Base-by-base conservation (phyloP, 2,329 filamentous ascomycete species). In the Colletotrichum echinochloae region DNA sequence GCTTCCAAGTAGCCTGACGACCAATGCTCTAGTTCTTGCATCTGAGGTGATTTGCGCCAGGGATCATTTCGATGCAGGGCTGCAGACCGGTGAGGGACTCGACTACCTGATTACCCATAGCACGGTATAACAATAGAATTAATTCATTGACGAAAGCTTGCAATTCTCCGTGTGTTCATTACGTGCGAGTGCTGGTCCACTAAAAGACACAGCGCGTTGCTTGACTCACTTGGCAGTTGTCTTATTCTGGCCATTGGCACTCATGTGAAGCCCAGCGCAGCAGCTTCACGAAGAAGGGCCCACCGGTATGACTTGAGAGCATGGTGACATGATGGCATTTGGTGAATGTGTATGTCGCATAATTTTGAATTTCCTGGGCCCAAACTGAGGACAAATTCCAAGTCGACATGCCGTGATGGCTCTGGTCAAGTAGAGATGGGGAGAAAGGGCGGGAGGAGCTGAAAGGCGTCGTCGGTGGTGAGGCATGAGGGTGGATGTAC, bases 61-160 rank as follows among this genome's bases (percentile, higher is more conserved):
- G 16, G 7, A 23, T 18, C 3, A 56, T 14, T 20, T 39, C n/a
- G 16, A 39, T 11, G 35, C 54, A 56, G 18, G n/a, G n/a, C 6
- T 56, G n/a, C 33, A 39, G n/a, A n/a, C 52, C 23, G 14, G 7
- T 23, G n/a, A 28, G 35, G n/a, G 54, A 18, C 14, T 2, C 12
- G 14, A 48, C 20, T 20, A 60, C 57, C 57, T 60, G 44, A 20
- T 1, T 3, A 60, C 44, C 6, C 44, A 9, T 37, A 49, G 35
- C 35, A 60, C 16, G 5, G 14, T 5, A 48, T 60, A 60, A 20
- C 20, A 49, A 37, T 60, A 60, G 33, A 33, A 44, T 33, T 59
- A 59, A 16, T n/a, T 8, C 26, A 44, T 18, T 16, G 18, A 1
- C 4, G 26, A 26, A 44, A 33, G 18, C 18, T 44, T 44, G 18